A percentile compares a stretch with the other conserved stretches of the same genome.
Conservation (phyloP, 495 filamentous ascomycete genomes). For the Lasiosphaeris hirsuta region DNA sequence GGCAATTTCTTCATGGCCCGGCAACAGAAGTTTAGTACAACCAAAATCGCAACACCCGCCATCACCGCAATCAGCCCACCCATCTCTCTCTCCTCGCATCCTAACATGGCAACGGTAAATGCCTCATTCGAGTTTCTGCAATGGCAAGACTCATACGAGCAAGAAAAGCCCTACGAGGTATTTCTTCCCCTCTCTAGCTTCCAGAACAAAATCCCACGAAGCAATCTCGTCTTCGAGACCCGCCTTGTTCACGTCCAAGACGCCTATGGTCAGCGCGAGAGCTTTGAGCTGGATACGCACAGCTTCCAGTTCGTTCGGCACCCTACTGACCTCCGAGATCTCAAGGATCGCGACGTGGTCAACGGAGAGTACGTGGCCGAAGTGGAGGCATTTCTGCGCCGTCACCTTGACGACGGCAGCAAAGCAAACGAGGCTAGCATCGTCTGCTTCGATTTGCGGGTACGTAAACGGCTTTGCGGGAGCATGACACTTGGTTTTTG, state of each 20-base stretch:
- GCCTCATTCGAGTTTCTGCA: conserved; percentile 1
- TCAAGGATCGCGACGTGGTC: background rate
- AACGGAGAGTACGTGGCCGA: background rate
- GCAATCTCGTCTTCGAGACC: background rate
- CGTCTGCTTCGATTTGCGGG: too few species aligned
- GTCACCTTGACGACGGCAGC: too few species aligned
- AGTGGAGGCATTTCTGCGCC: background rate
- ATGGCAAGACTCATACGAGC: background rate
- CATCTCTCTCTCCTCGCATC: too few species aligned
- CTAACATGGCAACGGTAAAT: conserved; percentile 8
- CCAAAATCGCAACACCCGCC: background rate
- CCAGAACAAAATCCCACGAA: too few species aligned
- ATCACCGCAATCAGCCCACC: too few species aligned
- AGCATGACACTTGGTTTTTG: background rate
- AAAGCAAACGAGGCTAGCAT: too few species aligned
- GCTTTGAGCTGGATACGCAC: background rate
- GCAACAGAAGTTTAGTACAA: too few species aligned
- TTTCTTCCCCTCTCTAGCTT: background rate
- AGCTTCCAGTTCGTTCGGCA: background rate
- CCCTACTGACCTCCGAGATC: background rate
- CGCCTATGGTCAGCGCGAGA: background rate
- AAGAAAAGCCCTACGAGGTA: conserved; percentile 6
- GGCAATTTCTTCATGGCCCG: too few species aligned
- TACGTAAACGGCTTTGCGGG: too few species aligned
- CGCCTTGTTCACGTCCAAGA: background rate